Conservation (phyloP, 2,329 filamentous ascomycete genomes). For the Dothistroma pini region DNA sequence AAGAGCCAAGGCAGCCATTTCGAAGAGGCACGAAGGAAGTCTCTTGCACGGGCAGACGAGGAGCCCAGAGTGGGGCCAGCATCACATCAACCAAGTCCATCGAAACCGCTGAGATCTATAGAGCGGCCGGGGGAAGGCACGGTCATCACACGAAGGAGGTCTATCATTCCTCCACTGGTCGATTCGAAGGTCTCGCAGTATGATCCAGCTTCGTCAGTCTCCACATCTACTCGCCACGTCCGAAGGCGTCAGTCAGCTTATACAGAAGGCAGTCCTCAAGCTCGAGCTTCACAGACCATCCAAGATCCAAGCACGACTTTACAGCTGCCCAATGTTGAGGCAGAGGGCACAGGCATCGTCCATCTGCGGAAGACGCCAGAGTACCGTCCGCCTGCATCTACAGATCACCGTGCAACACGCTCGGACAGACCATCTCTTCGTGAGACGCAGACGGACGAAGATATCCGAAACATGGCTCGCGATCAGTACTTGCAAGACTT, state of each 20-base stretch:
- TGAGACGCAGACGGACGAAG: constrained; percentile 27
- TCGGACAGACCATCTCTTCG: constrained; percentile 15
- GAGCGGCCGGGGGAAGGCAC: constrained; percentile 14
- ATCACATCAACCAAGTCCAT: constrained; percentile 3
- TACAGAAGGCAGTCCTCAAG: constrained; percentile 26
- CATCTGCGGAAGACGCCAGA: background rate
- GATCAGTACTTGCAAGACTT: constrained; percentile 42
- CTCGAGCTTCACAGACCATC: constrained; percentile 17
- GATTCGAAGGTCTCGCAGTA: background rate
- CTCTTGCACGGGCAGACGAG: constrained; percentile 11
- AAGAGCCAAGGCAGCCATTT: constrained; percentile 36
- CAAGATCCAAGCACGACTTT: constrained; percentile 15
- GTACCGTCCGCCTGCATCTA: background rate
- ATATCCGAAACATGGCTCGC: constrained; percentile 32
- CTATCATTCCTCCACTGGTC: constrained; percentile 20
- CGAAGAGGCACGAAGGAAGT: constrained; percentile 27
- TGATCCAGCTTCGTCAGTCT: constrained; percentile 3
- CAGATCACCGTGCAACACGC: background rate
- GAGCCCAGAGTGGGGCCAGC: constrained; percentile 5
- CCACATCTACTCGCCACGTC: constrained; percentile 10
- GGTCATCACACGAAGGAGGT: constrained; percentile 24
- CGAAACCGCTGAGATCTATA: constrained; percentile 1
- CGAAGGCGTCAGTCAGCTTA: constrained; percentile 21
- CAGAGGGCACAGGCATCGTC: constrained; percentile 5
- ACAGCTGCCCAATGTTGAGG: constrained; percentile 12